Evolutionary conservation across 192 early-diverging fungal species (phyloP).

Genomic region (Endogone sp.): DNA sequence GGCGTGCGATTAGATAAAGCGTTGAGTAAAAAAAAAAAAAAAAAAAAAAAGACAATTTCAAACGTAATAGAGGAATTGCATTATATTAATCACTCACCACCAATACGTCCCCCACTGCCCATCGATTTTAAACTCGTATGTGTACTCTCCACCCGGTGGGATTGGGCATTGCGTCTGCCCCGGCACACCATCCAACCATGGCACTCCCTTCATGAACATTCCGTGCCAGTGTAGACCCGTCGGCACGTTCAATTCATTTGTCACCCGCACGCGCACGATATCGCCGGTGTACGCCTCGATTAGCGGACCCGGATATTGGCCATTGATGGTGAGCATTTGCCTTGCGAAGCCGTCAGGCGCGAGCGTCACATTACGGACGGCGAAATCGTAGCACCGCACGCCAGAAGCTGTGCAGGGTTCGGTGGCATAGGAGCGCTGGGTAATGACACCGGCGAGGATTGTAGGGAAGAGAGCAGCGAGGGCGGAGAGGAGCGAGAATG

Average conservation of each 20-base stretch:
- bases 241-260: conserved; percentile 35
- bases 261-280: conserved; percentile 35
- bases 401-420: neutral
- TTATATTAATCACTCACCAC: conserved; percentile 4
- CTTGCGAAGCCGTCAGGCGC: neutral
- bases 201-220: conserved; percentile 26
- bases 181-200: conserved; percentile 45
- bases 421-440: no score
- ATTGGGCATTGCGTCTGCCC: conserved; percentile 59
- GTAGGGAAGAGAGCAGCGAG: no score
- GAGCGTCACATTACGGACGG: neutral
- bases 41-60: neutral
- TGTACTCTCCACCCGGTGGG: conserved; percentile 31
- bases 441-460: no score
- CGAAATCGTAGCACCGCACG: neutral
- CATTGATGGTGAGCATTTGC: conserved; percentile 23
- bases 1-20: neutral
- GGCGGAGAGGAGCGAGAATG: no score
- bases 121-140: conserved; percentile 36
- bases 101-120: conserved; percentile 32
- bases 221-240: conserved; percentile 48
- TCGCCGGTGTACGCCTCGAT: conserved; percentile 51
- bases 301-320: conserved; percentile 47
- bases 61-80: neutral
- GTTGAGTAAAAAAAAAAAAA: neutral